Base-by-base conservation (phyloP, 176 grass and related monocot genomes). In the Leersia perrieri region DNA sequence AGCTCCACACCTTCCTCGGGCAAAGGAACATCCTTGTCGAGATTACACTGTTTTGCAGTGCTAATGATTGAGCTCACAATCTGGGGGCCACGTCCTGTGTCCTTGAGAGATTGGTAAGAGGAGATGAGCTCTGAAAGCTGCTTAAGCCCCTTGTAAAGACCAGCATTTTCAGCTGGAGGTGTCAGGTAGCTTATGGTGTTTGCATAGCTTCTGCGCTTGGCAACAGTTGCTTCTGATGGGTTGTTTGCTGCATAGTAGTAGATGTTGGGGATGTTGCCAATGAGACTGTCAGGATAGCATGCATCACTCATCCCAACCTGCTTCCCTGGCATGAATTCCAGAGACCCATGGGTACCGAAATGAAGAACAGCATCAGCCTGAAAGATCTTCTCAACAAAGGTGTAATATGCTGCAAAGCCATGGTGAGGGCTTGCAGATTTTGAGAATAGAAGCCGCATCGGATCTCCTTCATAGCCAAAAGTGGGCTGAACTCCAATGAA, bases 231-330 rank as follows among this genome's bases (percentile, higher is more conserved):
- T 76, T 99, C 96, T 11, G 96, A 99, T 11, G 96, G 96, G 77
- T 99, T 99, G 90, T 99, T 99, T n/a, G 96, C 96, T 5, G 96
- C 96, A 70, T 99, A 99, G 71, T 99, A 99, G 68, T 99, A 99
- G 74, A 99, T 95, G 71, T 99, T 99, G 64, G 96, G 96, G 60
- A 99, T 90, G 87, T 99, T 99, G 18, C 96, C 96, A 30, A 95
- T 99, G 77, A 99, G 91, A 73, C 96, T 99, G 85, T 99, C 93
- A 15, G 96, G 96, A 35, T 75, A 99, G 92, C 96, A 99, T 10
- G 86, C 80, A 65, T 99, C 96, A 44, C 96, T 99, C 96, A 99
- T 99, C 9, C 92, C 94, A 27, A 99, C 96, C 82, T 99, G 96
- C 62, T 99, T 99, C 70, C 96, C 92, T 3, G 96, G 96, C 96